phyloP scores from a whole-genome alignment of 2,329 filamentous ascomycete genomes.

The Penicillium capsulatum region DNA sequence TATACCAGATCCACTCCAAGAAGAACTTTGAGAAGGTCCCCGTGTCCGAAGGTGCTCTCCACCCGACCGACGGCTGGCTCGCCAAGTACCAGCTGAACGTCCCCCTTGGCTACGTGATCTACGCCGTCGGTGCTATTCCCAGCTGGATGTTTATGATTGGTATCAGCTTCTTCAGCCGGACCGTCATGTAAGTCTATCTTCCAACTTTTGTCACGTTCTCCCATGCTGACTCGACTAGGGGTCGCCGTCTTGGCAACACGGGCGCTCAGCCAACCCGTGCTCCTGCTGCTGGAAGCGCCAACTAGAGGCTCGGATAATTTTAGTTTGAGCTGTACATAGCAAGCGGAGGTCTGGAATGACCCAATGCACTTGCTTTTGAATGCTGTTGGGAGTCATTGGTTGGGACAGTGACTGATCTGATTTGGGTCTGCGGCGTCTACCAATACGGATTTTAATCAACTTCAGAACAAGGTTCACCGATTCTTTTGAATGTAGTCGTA shows the following conservation, averaged over 20 bases:
- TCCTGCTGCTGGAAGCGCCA: slow-evolving; percentile 21
- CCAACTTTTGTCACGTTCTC: background rate
- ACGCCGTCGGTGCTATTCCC: slow-evolving; percentile 54
- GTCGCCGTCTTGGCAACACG: slow-evolving; percentile 22
- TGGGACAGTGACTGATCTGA: background rate
- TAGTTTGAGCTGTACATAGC: slow-evolving; percentile 33
- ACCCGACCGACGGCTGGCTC: slow-evolving; percentile 58
- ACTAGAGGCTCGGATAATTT: slow-evolving; percentile 13
- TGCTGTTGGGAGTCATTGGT: slow-evolving; percentile 1
- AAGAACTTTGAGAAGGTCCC: slow-evolving; percentile 51
- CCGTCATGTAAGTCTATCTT: slow-evolving; percentile 53
- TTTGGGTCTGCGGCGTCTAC: too few relatives aligned
- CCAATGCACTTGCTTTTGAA: slow-evolving; percentile 15
- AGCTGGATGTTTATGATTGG: slow-evolving; percentile 63
- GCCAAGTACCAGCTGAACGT: slow-evolving; percentile 52
- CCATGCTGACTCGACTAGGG: slow-evolving; percentile 19
- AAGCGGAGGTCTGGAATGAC: slow-evolving; percentile 16
- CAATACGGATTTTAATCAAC: slow-evolving; percentile 4
- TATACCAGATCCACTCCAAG: slow-evolving; percentile 55
- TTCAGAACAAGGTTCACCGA: background rate
- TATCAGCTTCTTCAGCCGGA: slow-evolving; percentile 58
- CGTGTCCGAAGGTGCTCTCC: slow-evolving; percentile 56
- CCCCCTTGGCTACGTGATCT: slow-evolving; percentile 55
- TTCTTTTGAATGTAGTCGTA: too few relatives aligned
- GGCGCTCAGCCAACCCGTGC: slow-evolving; percentile 9